A percentile compares a stretch with the other conserved stretches of the same genome.
Evolutionary conservation across 2,329 filamentous ascomycete genomes (phyloP).

Genomic region (Drechmeria coniospora): DNA sequence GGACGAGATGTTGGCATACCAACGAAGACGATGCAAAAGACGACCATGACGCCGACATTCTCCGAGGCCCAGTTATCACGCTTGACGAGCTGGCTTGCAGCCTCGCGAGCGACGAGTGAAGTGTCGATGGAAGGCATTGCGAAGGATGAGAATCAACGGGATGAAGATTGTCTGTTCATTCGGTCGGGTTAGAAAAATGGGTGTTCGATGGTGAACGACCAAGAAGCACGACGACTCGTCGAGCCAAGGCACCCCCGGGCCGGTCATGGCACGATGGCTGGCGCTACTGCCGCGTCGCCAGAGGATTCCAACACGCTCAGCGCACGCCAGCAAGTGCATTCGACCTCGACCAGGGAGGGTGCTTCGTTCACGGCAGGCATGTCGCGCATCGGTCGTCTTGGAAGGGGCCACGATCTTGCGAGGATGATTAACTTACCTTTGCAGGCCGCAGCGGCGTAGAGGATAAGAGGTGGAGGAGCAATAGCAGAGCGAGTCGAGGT

Average conservation of each 20-base stretch:
- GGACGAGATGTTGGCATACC: constrained; percentile 17
- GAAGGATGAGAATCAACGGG: constrained; percentile 10
- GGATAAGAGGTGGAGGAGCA: constrained; percentile 7
- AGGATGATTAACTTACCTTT: constrained; percentile 8
- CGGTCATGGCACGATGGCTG: no score
- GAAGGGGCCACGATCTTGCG: no score
- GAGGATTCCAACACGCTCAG: no score
- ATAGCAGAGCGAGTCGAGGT: constrained; percentile 5
- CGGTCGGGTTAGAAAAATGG: constrained; percentile 2
- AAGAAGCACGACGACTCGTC: no score
- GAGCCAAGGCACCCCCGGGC: no score
- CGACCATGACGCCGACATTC: constrained; percentile 25
- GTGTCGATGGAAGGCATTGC: constrained; percentile 27
- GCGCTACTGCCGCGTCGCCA: no score
- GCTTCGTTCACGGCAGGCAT: no score
- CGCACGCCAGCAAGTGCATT: no score
- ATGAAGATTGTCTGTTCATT: constrained; percentile 1
- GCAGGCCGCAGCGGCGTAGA: constrained; percentile 4
- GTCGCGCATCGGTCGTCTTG: no score
- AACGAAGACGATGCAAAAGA: constrained; percentile 27
- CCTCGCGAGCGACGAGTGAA: constrained; percentile 18
- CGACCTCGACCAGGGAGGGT: no score
- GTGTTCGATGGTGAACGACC: no score
- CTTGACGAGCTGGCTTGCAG: constrained; percentile 22
- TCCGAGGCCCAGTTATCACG: constrained; percentile 23